Conservation (phyloP, 2,329 filamentous ascomycete genomes). For the Calonectria henricotiae region DNA sequence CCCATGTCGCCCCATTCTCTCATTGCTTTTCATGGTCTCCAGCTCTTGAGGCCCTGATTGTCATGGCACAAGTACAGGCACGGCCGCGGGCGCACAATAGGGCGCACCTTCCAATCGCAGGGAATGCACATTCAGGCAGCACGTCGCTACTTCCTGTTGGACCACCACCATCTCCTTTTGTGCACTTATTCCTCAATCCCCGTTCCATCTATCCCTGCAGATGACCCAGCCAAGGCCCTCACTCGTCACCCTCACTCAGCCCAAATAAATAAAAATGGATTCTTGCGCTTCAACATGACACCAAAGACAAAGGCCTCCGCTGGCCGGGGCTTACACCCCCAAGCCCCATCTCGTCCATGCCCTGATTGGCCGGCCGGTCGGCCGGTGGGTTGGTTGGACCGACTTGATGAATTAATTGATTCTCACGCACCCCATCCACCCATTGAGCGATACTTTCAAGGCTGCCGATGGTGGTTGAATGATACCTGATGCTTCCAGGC, state of each 20-base stretch:
- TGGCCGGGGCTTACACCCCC: slow-evolving; percentile 10
- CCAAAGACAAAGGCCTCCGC: slow-evolving; percentile 31
- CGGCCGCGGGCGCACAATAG: slow-evolving; percentile 1
- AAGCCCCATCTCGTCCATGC: slow-evolving; percentile 31
- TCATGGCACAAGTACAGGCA: slow-evolving; percentile 23
- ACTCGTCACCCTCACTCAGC: slow-evolving; percentile 27
- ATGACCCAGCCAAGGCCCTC: slow-evolving; percentile 19
- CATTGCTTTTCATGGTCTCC: slow-evolving; percentile 26
- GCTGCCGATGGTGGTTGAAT: slow-evolving; percentile 29
- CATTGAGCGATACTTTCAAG: slow-evolving; percentile 18
- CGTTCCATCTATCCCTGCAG: slow-evolving; percentile 34
- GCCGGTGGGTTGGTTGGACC: slow-evolving; percentile 30
- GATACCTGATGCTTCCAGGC: slow-evolving; percentile 19
- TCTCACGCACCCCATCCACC: slow-evolving; percentile 29
- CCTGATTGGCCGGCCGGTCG: slow-evolving; percentile 40
- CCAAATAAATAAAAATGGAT: slow-evolving; percentile 35
- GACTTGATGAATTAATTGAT: slow-evolving; percentile 27
- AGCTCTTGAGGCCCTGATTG: slow-evolving; percentile 1
- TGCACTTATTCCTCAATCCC: neutral
- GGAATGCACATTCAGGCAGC: slow-evolving; percentile 20
- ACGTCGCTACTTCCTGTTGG: slow-evolving; percentile 23
- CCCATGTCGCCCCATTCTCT: slow-evolving; percentile 21
- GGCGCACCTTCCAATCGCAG: slow-evolving; percentile 23
- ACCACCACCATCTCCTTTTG: slow-evolving; percentile 23
- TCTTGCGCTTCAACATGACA: slow-evolving; percentile 31